Conservation (phyloP, 805 yeast genomes). For the Teunomyces barrocoloradensis region DNA sequence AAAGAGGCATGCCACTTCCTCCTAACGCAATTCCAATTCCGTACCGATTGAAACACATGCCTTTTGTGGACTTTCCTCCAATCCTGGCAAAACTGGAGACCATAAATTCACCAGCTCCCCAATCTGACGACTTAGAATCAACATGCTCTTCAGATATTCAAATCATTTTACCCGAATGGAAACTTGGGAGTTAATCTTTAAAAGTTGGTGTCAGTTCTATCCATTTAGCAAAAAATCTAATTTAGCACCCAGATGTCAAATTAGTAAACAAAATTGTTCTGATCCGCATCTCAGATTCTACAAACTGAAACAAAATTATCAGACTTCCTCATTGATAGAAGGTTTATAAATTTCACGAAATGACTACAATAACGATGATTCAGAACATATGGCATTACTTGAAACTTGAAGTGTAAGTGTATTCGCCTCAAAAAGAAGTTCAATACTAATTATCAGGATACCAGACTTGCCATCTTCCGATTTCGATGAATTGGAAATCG, state of each 20-base stretch:
- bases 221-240: neutral
- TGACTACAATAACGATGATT: neutral
- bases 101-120: neutral
- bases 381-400: constrained; percentile 15
- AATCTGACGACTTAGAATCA: neutral
- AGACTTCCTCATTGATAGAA: neutral
- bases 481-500: constrained; percentile 7
- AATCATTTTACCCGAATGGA: neutral
- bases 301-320: neutral
- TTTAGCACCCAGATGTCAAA: neutral
- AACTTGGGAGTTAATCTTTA: neutral
- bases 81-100: neutral
- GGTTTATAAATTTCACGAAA: neutral
- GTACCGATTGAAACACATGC: neutral
- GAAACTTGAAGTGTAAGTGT: constrained; percentile 14
- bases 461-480: constrained; percentile 6
- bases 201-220: neutral
- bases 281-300: neutral
- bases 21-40: constrained; percentile 27
- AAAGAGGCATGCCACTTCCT: constrained; percentile 27
- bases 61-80: neutral
- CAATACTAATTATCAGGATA: constrained; percentile 11
- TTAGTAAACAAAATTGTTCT: neutral
- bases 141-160: neutral
- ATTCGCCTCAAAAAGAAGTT: neutral